Base-by-base conservation (phyloP, 768 basidiomycete genomes). In the Mrakia blollopis region DNA sequence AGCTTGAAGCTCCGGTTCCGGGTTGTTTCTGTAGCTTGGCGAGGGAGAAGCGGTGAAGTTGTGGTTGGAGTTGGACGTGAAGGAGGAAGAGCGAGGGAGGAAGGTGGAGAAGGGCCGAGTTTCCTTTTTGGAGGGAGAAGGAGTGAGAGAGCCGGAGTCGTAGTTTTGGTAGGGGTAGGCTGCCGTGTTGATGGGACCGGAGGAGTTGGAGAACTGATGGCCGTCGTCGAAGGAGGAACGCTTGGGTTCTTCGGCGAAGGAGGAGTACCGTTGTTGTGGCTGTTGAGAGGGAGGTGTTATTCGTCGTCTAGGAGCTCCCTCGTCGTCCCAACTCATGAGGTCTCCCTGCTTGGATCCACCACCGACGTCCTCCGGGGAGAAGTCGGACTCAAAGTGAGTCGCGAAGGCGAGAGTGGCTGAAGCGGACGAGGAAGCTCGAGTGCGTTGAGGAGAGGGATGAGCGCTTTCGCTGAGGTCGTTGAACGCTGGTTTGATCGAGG, bases 81-180 rank as follows among this genome's bases (percentile, higher is more conserved):
- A 68, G 16, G 76, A 71, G 28, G 75, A 74, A 25, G 73, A 72
- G 14, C 71, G 71, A 39, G 71, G 63, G n/a, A 65, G 39, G 44
- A 74, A 63, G 28, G 74, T 60, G 13, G 63, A 54, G 39, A 75
- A 47, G 1, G 75, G 75, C 14, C 69, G 52, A 10, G 57, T 21
- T 30, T 61, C 50, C 75, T 76, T 76, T 44, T 75, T 75, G 67
- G 74, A 11, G 32, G 35, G 44, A 16, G 74, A 11, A 23, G 35
- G 44, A 16, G 39, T 44, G 32, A 44, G 28, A 16, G 74, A 67
- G 32, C 44, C 41, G 57, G 23, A 37, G 68, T 37, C n/a, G 21
- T n/a, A 44, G 25, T 54, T 57, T 37, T 62, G 10, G 41, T 70
- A 47, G 30, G 35, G 37, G 14, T 35, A 70, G 37, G 52, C 35